A percentile compares a stretch with the other conserved stretches of the same genome.
These are phyloP conservation scores for Exophiala sp. DNA, from an alignment of 2,329 filamentous ascomycete species.

Conservation along the genomic window DNA sequence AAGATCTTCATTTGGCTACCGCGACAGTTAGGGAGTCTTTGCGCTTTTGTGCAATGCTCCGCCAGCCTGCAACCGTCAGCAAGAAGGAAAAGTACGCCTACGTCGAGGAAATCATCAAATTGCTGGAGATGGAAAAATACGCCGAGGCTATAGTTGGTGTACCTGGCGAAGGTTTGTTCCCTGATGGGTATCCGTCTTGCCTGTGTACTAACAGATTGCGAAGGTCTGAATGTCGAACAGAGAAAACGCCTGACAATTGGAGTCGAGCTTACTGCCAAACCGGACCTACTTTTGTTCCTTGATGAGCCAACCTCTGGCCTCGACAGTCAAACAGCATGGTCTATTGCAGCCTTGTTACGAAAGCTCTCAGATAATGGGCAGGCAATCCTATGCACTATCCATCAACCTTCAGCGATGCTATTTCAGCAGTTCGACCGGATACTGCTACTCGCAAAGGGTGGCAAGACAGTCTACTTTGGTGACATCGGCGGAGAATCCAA, in stretches of 20 bases:
- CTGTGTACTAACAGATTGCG: no score
- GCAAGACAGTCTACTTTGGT: slow-evolving; percentile 73
- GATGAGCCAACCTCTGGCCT: slow-evolving; percentile 64
- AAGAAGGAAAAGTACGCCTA: slow-evolving; percentile 75
- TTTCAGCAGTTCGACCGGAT: slow-evolving; percentile 62
- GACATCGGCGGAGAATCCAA: slow-evolving; percentile 60
- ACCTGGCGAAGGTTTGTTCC: slow-evolving; percentile 74
- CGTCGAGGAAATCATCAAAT: slow-evolving; percentile 85
- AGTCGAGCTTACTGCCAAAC: slow-evolving; percentile 72
- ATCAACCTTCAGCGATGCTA: slow-evolving; percentile 50
- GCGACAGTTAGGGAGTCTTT: slow-evolving; percentile 85
- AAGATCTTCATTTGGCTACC: slow-evolving; percentile 79
- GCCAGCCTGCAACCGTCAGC: slow-evolving; percentile 67
- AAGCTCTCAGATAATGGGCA: slow-evolving; percentile 55
- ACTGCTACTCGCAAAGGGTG: slow-evolving; percentile 69
- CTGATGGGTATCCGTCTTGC: no score
- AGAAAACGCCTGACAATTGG: slow-evolving; percentile 79
- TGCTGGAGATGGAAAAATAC: slow-evolving; percentile 66
- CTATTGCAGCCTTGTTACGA: slow-evolving; percentile 56
- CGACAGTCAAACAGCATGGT: slow-evolving; percentile 59
- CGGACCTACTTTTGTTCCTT: slow-evolving; percentile 60
- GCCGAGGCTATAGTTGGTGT: slow-evolving; percentile 53
- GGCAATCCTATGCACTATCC: slow-evolving; percentile 52
- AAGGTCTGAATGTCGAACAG: slow-evolving; percentile 56
- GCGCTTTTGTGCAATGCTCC: slow-evolving; percentile 69